A percentile compares a stretch with the other conserved stretches of the same genome.
Conservation (phyloP, 1,139 yeast genomes). For the Eremothecium cymbalariae region DNA sequence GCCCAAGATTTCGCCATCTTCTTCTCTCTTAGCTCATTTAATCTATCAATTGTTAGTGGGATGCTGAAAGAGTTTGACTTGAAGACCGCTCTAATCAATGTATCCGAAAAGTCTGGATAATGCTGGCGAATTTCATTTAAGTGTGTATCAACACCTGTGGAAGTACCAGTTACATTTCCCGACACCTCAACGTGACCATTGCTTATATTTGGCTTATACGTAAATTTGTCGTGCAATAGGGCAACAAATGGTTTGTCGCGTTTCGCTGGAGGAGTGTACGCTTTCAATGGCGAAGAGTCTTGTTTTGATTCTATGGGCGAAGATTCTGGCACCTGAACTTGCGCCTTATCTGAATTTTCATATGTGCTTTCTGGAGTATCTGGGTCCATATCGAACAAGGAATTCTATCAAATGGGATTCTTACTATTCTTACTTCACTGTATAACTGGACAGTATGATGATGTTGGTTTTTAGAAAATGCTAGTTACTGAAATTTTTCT, state of each 20-base stretch:
- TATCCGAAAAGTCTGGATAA: conserved; percentile 43
- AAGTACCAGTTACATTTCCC: conserved; percentile 2
- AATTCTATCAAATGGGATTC: too few species aligned
- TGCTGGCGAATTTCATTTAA: conserved; percentile 17
- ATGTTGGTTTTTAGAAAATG: too few species aligned
- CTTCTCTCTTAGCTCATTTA: conserved; percentile 31
- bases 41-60: conserved; percentile 45
- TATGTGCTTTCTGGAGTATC: conserved; percentile 7
- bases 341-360: conserved; percentile 11
- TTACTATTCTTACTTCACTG: too few species aligned
- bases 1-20: conserved; percentile 26
- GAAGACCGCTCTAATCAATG: conserved; percentile 53
- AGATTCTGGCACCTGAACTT: conserved; percentile 41
- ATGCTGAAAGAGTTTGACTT: conserved; percentile 52
- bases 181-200: conserved; percentile 1
- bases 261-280: conserved; percentile 6
- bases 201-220: conserved; percentile 20
- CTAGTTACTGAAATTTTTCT: too few species aligned
- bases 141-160: conserved; percentile 7
- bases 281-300: conserved; percentile 28
- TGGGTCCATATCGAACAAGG: too few species aligned
- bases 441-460: too few species aligned
- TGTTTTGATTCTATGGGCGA: conserved; percentile 33
- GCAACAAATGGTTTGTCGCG: conserved; percentile 10
- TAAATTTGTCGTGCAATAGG: conserved; percentile 22